Base-by-base conservation (phyloP, 192 early-diverging fungal species). In the Backusella mclennaniae region DNA sequence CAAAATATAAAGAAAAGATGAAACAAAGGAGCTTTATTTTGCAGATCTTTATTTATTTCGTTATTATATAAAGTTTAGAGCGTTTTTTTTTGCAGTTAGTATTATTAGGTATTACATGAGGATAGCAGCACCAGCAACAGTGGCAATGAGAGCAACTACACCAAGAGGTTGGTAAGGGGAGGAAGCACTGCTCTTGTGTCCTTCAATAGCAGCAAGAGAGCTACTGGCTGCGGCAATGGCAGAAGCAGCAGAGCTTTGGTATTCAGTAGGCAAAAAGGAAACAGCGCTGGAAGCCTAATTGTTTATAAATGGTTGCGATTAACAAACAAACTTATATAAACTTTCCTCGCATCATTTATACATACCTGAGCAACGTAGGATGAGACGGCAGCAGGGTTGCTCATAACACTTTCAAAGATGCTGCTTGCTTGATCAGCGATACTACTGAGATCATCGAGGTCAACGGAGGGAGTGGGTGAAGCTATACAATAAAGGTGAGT, bases 41-140 rank as follows among this genome's bases (percentile, higher is more conserved):
- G 56, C 12, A 63, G 56, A 63, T 63, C 56, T 26, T 63, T 63
- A 63, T 63, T 63, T 63, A 63, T 63, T 49, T 49, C 19, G 46
- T 49, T 49, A 49, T 19, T n/a, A n/a, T 49, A 49, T n/a, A 49
- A 49, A 49, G 17, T 15, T 49, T 49, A 17, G 5, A 19, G 5
- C 42, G 1, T 14, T 14, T 44, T 44, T 41, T 44, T 44, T 11
- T 33, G 33, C 46, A 49, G 46, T 49, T 49, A 19, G 15, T 49
- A 19, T 6, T 49, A 63, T 56, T 56, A 12, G 7, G 14, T 9
- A 29, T 63, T 63, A 63, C 56, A 63, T 63, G 56, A 63, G 21
- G 26, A 63, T 29, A 63, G 56, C 56, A 31, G 56, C 56, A 63
- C 56, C 56, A 7, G 56, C 56, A 29, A 63, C 26, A 11, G 56